A percentile compares a stretch with the other conserved stretches of the same genome.
These are phyloP conservation scores for Hypoxylon perforatum DNA, from an alignment of 495 filamentous ascomycete genomes.

Conservation along the genomic window DNA sequence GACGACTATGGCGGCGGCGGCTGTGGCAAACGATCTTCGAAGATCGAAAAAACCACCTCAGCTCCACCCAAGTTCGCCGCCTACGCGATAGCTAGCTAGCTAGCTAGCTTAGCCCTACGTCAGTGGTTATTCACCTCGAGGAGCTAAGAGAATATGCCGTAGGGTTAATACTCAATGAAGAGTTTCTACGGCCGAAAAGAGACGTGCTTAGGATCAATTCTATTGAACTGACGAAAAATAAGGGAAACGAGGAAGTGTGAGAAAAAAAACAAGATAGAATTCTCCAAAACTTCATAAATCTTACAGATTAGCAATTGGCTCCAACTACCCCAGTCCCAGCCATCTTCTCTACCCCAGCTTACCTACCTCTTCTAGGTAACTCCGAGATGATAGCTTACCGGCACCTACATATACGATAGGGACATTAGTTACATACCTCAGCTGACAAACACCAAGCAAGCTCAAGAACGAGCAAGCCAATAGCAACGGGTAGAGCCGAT, in stretches of 20 bases:
- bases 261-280: neutral
- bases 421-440: constrained; percentile 13
- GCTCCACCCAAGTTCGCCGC: constrained; percentile 26
- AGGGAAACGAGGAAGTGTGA: neutral
- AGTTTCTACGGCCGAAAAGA: neutral
- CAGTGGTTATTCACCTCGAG: constrained; percentile 12
- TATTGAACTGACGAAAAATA: neutral
- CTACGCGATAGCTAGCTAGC: constrained; percentile 1
- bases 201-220: neutral
- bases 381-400: constrained; percentile 11
- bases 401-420: constrained; percentile 4
- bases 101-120: constrained; percentile 19
- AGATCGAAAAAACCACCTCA: constrained; percentile 11
- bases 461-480: neutral
- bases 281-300: neutral
- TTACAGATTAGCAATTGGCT: too few species aligned
- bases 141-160: neutral
- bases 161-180: neutral
- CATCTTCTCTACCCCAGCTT: constrained; percentile 13
- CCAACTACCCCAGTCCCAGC: neutral
- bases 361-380: neutral
- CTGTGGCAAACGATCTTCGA: constrained; percentile 9
- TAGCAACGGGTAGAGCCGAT: constrained; percentile 10
- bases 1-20: constrained; percentile 11
- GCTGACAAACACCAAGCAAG: constrained; percentile 1